Evolutionary conservation across 129 eudicot genomes (phyloP).

Genomic region (Tagetes patula): DNA sequence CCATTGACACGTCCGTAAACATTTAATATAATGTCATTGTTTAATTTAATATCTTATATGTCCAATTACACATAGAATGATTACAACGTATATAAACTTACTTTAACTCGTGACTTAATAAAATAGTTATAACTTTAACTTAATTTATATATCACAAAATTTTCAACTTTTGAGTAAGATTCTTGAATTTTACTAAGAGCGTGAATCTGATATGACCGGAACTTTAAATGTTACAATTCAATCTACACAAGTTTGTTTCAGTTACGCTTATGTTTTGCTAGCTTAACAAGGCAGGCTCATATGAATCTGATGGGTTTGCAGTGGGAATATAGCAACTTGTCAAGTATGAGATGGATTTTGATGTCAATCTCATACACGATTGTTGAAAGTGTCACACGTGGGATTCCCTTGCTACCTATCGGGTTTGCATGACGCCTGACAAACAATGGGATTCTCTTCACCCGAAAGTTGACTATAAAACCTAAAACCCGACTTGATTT

Average conservation of each 20-base stretch:
- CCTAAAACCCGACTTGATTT: neutral
- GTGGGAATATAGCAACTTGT: neutral
- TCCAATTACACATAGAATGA: neutral
- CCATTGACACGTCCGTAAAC: constrained; percentile 35
- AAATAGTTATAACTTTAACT: neutral
- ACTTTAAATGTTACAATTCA: too few species aligned
- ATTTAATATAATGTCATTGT: neutral
- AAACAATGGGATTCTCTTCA: neutral
- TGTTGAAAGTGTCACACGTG: neutral
- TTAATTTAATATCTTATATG: neutral
- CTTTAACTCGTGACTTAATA: neutral
- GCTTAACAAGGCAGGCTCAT: too few species aligned
- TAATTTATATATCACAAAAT: neutral
- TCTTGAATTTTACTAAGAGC: neutral
- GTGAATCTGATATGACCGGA: neutral
- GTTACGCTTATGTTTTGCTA: neutral
- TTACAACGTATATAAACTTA: neutral
- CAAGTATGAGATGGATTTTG: neutral
- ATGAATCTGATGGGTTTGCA: neutral
- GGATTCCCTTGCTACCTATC: neutral
- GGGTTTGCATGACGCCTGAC: neutral
- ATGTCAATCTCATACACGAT: neutral
- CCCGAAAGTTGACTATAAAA: neutral
- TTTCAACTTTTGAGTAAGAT: neutral
- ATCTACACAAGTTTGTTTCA: neutral